phyloP scores from a whole-genome alignment of 495 filamentous ascomycete genomes.

The Neurospora sp. region DNA sequence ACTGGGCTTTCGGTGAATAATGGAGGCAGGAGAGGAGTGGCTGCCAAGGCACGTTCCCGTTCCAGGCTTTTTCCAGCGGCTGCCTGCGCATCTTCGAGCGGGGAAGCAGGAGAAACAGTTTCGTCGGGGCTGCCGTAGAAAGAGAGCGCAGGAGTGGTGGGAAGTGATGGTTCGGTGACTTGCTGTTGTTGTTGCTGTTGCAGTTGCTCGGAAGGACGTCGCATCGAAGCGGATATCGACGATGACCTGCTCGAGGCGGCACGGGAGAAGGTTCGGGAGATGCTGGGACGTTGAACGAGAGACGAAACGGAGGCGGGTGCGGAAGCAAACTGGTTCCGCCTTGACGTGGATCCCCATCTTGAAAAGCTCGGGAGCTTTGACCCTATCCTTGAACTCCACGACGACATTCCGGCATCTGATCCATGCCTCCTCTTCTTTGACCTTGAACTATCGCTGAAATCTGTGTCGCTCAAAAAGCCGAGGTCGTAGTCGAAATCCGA shows the following conservation, averaged over 20 bases:
- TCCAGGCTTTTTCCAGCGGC: slow-evolving; percentile 41
- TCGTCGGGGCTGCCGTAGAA: slow-evolving; percentile 52
- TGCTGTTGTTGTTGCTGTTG: slow-evolving; percentile 10
- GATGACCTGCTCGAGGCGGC: slow-evolving; percentile 58
- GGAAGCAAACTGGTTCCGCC: slow-evolving; percentile 36
- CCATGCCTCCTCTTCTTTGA: slow-evolving; percentile 52
- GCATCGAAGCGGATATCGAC: slow-evolving; percentile 51
- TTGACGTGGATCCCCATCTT: slow-evolving; percentile 48
- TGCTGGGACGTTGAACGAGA: slow-evolving; percentile 24
- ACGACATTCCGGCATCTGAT: slow-evolving; percentile 51
- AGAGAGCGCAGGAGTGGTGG: slow-evolving; percentile 56
- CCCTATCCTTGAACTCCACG: slow-evolving; percentile 56
- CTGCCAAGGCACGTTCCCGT: slow-evolving; percentile 52
- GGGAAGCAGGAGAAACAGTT: slow-evolving; percentile 22
- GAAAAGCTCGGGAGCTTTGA: slow-evolving; percentile 65
- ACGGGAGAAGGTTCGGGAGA: slow-evolving; percentile 35
- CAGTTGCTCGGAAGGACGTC: slow-evolving; percentile 35
- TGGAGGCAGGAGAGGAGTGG: slow-evolving; percentile 75
- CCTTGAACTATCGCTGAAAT: slow-evolving; percentile 38
- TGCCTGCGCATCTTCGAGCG: slow-evolving; percentile 51
- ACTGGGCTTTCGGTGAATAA: slow-evolving; percentile 47
- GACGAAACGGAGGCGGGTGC: slow-evolving; percentile 37
- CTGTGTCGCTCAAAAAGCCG: slow-evolving; percentile 49
- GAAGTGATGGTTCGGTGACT: slow-evolving; percentile 38
- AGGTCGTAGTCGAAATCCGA: slow-evolving; percentile 49